Percentiles rank a stretch among this genome's conserved stretches.
Conservation (phyloP, 306 rosid genomes). For the Ormosia semicastrata region DNA sequence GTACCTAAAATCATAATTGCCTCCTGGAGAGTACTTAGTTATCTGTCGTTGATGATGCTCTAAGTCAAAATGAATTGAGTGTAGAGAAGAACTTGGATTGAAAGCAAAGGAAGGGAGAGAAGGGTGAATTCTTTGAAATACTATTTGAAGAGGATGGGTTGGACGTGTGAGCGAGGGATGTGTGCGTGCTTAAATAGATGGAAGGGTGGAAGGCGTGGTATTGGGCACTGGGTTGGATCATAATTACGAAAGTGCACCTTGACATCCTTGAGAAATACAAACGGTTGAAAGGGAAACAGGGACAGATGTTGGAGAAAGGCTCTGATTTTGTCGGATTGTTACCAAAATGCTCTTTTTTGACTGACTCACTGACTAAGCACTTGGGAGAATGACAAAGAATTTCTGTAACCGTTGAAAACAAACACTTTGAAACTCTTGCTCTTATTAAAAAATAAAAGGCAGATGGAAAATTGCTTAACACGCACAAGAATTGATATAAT, state of each 20-base stretch:
- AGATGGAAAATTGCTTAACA: neutral
- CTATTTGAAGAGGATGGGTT: conserved; percentile 31
- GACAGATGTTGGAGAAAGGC: conserved; percentile 71
- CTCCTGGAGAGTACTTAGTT: neutral
- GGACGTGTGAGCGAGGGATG: conserved; percentile 41
- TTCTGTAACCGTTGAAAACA: conserved; percentile 61
- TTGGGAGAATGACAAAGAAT: conserved; percentile 40
- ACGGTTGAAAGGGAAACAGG: conserved; percentile 65
- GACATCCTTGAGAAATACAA: conserved; percentile 54
- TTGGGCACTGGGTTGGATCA: conserved; percentile 27
- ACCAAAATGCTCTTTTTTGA: conserved; percentile 61
- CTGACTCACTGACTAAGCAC: conserved; percentile 50
- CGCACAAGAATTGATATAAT: neutral
- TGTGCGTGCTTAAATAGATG: conserved; percentile 59
- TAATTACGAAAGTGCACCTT: conserved; percentile 71
- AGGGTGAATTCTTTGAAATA: conserved; percentile 22
- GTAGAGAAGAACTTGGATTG: conserved; percentile 26
- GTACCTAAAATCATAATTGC: conserved; percentile 48
- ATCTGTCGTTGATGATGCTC: conserved; percentile 1
- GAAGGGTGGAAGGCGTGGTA: conserved; percentile 1
- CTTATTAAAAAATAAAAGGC: neutral
- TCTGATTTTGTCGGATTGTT: conserved; percentile 84
- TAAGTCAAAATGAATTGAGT: conserved; percentile 26
- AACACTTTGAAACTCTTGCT: conserved; percentile 32
- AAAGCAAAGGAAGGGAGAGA: conserved; percentile 16